Conservation (phyloP, 768 basidiomycete genomes). For the Pleurotus tuber-regium region DNA sequence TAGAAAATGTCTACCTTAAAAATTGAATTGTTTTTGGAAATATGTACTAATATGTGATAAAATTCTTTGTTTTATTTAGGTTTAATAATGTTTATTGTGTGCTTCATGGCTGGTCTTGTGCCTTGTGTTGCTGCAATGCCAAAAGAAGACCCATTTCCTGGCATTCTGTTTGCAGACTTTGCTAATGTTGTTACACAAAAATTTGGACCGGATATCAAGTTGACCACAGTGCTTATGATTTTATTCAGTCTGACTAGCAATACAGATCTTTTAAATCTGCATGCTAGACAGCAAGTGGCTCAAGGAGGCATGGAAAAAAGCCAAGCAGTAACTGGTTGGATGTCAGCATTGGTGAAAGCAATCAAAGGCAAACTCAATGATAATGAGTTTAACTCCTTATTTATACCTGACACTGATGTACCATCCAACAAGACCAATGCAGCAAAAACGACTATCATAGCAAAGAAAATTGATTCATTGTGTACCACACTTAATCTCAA, state of each 20-base stretch:
- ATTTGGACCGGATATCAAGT: neutral
- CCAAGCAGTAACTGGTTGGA: constrained; percentile 1
- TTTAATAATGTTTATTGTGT: neutral
- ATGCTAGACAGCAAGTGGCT: neutral
- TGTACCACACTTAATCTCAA: neutral
- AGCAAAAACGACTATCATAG: neutral
- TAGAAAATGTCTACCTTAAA: neutral
- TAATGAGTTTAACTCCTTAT: neutral
- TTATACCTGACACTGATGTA: neutral
- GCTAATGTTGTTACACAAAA: neutral
- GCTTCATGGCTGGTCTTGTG: neutral
- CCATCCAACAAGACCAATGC: too few relatives aligned
- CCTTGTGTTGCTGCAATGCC: neutral
- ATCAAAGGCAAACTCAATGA: neutral
- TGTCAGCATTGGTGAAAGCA: neutral
- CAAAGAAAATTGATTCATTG: neutral
- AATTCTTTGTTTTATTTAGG: neutral
- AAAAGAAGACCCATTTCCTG: constrained; percentile 5
- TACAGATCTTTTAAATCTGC: constrained; percentile 5
- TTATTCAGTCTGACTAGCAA: constrained; percentile 5
- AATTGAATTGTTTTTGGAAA: neutral
- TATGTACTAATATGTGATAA: neutral
- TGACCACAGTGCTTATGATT: constrained; percentile 8
- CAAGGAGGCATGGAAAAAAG: too few relatives aligned
- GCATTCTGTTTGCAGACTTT: constrained; percentile 5